Conservation (phyloP, 1,139 yeast species). For the Nakaseomyces bracarensis region DNA sequence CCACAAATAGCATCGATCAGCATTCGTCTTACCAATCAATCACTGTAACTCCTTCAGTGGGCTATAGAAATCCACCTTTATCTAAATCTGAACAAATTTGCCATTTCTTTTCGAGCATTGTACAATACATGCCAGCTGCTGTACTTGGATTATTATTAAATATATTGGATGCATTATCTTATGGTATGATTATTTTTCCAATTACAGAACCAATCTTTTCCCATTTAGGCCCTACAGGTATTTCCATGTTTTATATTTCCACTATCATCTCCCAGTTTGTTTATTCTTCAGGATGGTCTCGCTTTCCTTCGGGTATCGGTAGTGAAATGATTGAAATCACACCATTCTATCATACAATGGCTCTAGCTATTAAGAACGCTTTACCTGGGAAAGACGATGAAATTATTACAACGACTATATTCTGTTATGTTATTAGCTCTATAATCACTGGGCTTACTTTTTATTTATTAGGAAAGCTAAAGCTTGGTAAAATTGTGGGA, state of each 20-base stretch:
- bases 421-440: slow-evolving; percentile 76
- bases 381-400: slow-evolving; percentile 50
- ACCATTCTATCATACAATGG: slow-evolving; percentile 96
- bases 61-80: slow-evolving; percentile 3
- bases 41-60: slow-evolving; percentile 1
- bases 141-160: slow-evolving; percentile 76
- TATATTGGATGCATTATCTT: slow-evolving; percentile 85
- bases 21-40: slow-evolving; percentile 5
- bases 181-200: slow-evolving; percentile 97
- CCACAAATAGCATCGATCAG: slow-evolving; percentile 6
- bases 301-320: slow-evolving; percentile 83
- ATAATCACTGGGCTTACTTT: slow-evolving; percentile 81
- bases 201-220: slow-evolving; percentile 72
- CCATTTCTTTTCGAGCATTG: slow-evolving; percentile 12
- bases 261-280: slow-evolving; percentile 82
- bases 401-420: slow-evolving; percentile 77
- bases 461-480: slow-evolving; percentile 64
- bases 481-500: slow-evolving; percentile 78
- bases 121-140: slow-evolving; percentile 45
- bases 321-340: slow-evolving; percentile 98
- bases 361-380: slow-evolving; percentile 53
- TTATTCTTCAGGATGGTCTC: slow-evolving; percentile 83
- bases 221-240: slow-evolving; percentile 74
- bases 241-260: slow-evolving; percentile 89
- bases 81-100: slow-evolving; percentile 3